These are phyloP conservation scores for Bryum argenteum DNA, from an alignment of 225 moss, liverwort and hornwort species.

Conservation along the genomic window DNA sequence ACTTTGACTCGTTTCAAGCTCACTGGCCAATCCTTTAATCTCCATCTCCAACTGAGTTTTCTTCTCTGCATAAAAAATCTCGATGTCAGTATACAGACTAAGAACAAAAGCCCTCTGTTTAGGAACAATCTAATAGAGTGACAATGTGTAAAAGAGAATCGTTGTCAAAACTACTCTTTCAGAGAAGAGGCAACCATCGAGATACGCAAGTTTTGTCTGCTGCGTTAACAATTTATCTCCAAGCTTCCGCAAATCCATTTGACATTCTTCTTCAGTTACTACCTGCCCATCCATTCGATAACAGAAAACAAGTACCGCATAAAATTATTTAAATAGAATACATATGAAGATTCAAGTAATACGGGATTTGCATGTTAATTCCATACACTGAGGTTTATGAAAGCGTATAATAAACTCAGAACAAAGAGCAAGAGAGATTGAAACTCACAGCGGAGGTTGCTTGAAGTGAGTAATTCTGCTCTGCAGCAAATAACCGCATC, in stretches of 20 bases:
- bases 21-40: slow-evolving; percentile 47
- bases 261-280: slow-evolving; percentile 49
- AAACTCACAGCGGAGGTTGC: slow-evolving; percentile 68
- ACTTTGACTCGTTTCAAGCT: slow-evolving; percentile 61
- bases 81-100: not conserved
- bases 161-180: slow-evolving; percentile 8
- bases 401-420: not conserved
- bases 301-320: slow-evolving; percentile 12
- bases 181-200: slow-evolving; percentile 57
- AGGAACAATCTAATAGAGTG: not conserved
- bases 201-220: slow-evolving; percentile 54
- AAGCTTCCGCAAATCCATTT: slow-evolving; percentile 48
- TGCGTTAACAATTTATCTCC: slow-evolving; percentile 60
- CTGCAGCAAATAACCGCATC: slow-evolving; percentile 65
- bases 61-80: slow-evolving; percentile 37
- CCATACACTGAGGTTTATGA: slow-evolving; percentile 1
- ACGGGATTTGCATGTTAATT: not conserved
- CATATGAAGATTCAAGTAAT: not conserved
- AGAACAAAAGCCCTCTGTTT: not conserved
- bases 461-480: slow-evolving; percentile 66
- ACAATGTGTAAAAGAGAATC: slow-evolving; percentile 1
- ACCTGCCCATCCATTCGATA: slow-evolving; percentile 44
- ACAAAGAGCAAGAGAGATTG: not conserved
- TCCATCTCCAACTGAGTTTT: slow-evolving; percentile 54
- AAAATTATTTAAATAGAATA: slow-evolving; percentile 3